Conservation (phyloP, 2,329 filamentous ascomycete genomes). For the Cadophora malorum region DNA sequence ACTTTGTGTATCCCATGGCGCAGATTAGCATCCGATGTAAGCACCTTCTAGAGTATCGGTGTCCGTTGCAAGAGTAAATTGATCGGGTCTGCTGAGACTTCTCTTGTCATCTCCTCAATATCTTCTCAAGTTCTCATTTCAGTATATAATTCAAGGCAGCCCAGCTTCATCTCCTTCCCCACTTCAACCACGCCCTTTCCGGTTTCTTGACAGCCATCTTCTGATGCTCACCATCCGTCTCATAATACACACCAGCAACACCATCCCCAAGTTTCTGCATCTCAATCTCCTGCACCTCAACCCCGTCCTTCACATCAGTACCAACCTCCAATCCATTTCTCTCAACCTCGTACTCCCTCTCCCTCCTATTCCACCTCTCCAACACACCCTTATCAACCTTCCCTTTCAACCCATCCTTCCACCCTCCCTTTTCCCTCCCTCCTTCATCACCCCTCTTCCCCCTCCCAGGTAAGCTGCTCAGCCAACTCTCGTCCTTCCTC, state of each 20-base stretch:
- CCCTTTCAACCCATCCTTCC: not conserved
- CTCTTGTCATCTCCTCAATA: too few relatives aligned
- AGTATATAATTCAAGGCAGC: too few relatives aligned
- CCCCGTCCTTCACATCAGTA: not conserved
- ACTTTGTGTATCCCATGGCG: too few relatives aligned
- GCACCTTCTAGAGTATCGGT: too few relatives aligned
- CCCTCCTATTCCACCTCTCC: conserved; percentile 8
- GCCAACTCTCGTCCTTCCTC: too few relatives aligned
- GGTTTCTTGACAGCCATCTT: not conserved
- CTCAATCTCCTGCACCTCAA: not conserved
- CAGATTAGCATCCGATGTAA: too few relatives aligned
- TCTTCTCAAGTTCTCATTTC: too few relatives aligned
- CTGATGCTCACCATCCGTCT: not conserved
- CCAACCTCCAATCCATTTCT: not conserved
- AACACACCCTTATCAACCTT: conserved; percentile 1
- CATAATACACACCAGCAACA: not conserved
- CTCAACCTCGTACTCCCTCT: not conserved
- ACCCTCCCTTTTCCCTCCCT: not conserved
- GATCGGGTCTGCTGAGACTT: too few relatives aligned
- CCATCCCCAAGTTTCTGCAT: not conserved
- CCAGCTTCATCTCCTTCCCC: not conserved
- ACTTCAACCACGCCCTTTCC: not conserved
- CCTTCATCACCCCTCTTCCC: not conserved
- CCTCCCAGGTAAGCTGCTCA: not conserved
- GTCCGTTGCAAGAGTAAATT: too few relatives aligned